Base-by-base conservation (phyloP, 1,139 yeast species). In the Yamadazyma triangularis region DNA sequence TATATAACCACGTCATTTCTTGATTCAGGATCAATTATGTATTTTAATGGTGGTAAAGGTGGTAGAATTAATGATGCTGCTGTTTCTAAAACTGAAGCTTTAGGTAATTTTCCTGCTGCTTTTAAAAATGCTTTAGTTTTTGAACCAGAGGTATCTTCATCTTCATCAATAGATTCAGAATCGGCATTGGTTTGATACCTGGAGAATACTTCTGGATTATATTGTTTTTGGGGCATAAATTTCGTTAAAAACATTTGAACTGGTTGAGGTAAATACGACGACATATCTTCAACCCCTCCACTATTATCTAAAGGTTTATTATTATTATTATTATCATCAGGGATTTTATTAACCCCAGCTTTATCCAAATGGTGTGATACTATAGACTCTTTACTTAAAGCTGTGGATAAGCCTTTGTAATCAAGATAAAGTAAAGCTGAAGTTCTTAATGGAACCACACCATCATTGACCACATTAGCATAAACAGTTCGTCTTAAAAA, bases 381-480 rank as follows among this genome's bases (percentile, higher is more conserved):
- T n/a, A 42, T 26, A 6, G 35, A 27, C n/a, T 36, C 29, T 19
- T 36, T 33, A 27, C 45, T 43, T 11, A 55, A 40, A 76, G 86
- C 53, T 71, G 75, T 41, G 31, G 49, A 39, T n/a, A 68, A 41
- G 0, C 65, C 72, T 31, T 58, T 56, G 37, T 65, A 62, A 43
- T 75, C 96, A 12, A 91, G 56, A 48, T 79, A 91, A 16, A 89
- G 58, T 33, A 91, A 58, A 0, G 95, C 83, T 0, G 95, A 77
- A 0, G 98, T 88, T 34, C 96, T 65, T 28, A 91, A 61, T 0
- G 98, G 97, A 0, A 91, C 98, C 33, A 91, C 88, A 0, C 97
- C 98, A 53, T 86, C 96, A 49, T 84, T 78, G n/a, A 79, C 64
- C 1, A 81, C 78, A 48, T 85, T 85, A 2, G 93, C 89, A 48